Base-by-base conservation (phyloP, 345 rosid species). In the Fremontodendron californicum region DNA sequence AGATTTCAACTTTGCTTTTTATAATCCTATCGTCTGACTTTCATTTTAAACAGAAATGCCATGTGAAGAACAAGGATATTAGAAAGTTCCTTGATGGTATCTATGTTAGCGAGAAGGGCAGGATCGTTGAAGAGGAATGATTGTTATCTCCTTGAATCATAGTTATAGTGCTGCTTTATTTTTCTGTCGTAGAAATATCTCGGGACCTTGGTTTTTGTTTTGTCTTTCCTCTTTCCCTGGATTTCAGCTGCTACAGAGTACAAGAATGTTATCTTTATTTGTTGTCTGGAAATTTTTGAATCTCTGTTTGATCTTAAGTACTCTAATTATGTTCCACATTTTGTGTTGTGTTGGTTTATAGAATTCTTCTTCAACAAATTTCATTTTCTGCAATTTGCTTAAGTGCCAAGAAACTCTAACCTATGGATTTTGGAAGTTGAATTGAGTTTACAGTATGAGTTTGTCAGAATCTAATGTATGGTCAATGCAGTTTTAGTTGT, bases 21-120 rank as follows among this genome's bases (percentile, higher is more conserved):
- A 0, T 6, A 9, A 54, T 60, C 58, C 11, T 54, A 54, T 27
- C 6, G 6, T 45, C 33, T 45, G 11, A 11, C 29, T 29, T 67
- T 68, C 62, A 58, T 55, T 78, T 79, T 58, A 18, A n/a, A 73
- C 88, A 89, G 92, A 89, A 89, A 86, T 89, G 93, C 71, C 91
- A 86, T 73, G 93, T 89, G 68, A 86, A 89, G 89, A 89, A 89
- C 57, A 89, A 89, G 78, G 91, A 88, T 77, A 89, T 89, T 15
- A 82, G 93, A 75, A 89, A 87, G 80, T 87, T 87, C 76, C 91
- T 89, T 79, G 93, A 89, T 54, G 93, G 93, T 65, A 88, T 89
- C 79, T 89, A 89, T 70, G 87, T 89, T 35, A 88, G 89, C 31
- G 89, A 89, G 87, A 89, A 77, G 81, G 85, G 88, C 37, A 85